Evolutionary conservation across 768 basidiomycete species (phyloP), one percentile per base, ranked within the genome.

Genomic region (Megacollybia marginata): DNA sequence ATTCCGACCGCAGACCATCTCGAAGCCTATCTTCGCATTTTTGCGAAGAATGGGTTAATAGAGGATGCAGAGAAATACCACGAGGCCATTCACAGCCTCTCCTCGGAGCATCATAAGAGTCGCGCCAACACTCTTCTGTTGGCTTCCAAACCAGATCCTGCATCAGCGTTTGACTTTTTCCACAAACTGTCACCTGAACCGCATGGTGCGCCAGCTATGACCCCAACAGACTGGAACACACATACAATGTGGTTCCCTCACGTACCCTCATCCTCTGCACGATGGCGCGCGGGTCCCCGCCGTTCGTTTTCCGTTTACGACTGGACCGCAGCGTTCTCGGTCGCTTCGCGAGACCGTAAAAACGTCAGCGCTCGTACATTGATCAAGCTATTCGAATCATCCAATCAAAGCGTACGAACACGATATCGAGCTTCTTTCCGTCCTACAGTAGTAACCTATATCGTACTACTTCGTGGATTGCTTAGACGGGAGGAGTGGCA

Each of bases 391-490:
- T 40, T 40, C 8, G 15, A 19, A 15, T 40, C 38, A 7, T 15
- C 38, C 38, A 40, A 15, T 5, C 15, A 19, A 15, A 40, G 38
- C 7, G 5, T 5, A 15, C 15, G 15, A 15, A 40, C 15, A 40
- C 15, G 38, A 15, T 15, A 19, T 19, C 38, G 38, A 40, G 4
- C 40, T 44, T 48, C 58, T 16, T 63, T 75, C 19, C 64, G 62
- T 23, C 72, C 75, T 0, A 76, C 69, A 2, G 63, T 71, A 11
- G 73, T 66, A 0, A 72, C 80, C 0, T 75, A 81, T 55, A 81
- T 79, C 16, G 63, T 79, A 28, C 62, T 81, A 50, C 69, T 86
- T 36, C 72, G 72, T 31, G 82, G 76, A 1, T 63, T 85, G 8
- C 54, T 82, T 11, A 62, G 65, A 10, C 75, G 76, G 44, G 54